Evolutionary conservation across 1,139 yeast genomes (phyloP), one percentile per base, ranked within the genome.

Genomic region (Candida sanyaensis): DNA sequence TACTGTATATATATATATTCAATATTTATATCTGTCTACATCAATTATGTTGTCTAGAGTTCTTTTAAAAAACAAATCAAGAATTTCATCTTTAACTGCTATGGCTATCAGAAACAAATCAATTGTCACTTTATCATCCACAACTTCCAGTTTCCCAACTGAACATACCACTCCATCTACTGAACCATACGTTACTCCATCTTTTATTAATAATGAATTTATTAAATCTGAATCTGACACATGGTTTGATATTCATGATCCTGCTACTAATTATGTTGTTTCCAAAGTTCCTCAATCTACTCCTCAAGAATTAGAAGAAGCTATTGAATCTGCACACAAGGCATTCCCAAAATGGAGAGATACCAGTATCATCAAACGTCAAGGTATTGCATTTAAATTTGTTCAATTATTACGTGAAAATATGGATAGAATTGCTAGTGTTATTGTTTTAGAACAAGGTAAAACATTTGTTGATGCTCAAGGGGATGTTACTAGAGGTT

Each of bases 381-480:
- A 86, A 68, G 91, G 88, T 54, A 80, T 86, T 57, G 87, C 88
- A 12, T 87, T 87, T 75, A 83, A 80, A 61, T 83, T 83, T 63
- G 91, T 84, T 23, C 81, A 80, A 61, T 75, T 87, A 52, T 80
- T 87, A 59, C 78, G 86, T 51, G 78, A 73, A 49, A 83, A 86
- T 69, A 80, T 84, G 84, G 91, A 87, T 64, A 66, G 87, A 51
- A 69, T 87, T 40, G 95, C 95, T 3, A 77, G 81, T 13, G 75
- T 83, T 55, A 87, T 87, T 64, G 90, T 87, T 39, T 73, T 84
- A 57, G 93, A 87, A 68, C 93, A 87, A 68, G 95, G 95, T 46
- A 87, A 87, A 67, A 84, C 93, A 13, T 81, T 85, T 65, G 80
- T 81, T 38, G 93, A 87, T 59, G 93, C 95, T 49, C 71, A 77